phyloP scores from a whole-genome alignment of 148 eudicot genomes.

The Vaccinium corymbosum region DNA sequence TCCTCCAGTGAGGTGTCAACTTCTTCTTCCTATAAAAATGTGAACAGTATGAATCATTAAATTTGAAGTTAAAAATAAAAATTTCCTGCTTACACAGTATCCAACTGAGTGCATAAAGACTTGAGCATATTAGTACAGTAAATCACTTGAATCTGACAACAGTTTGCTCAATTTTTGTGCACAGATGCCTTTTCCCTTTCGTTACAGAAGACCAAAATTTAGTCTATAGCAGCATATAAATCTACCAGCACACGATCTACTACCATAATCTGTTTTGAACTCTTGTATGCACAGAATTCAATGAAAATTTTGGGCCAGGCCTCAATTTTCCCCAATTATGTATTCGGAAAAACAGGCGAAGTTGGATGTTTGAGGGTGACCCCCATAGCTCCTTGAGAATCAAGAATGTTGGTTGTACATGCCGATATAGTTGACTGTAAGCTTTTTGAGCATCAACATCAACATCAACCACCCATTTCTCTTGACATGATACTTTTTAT shows the following conservation, averaged over 20 bases:
- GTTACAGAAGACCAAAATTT: background rate
- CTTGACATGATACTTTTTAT: background rate
- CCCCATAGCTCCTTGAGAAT: conserved; percentile 5
- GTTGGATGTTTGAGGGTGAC: background rate
- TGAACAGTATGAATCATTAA: background rate
- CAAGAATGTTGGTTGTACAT: background rate
- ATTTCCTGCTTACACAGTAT: background rate
- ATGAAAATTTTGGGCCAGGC: background rate
- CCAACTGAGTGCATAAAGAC: background rate
- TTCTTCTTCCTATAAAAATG: conserved; percentile 51
- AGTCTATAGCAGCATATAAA: background rate
- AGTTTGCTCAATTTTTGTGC: background rate
- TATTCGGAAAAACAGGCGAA: background rate
- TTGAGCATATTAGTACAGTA: background rate
- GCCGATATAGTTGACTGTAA: background rate
- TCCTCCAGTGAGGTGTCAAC: conserved; percentile 66
- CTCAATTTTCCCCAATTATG: background rate
- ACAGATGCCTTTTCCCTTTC: background rate
- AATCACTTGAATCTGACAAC: conserved; percentile 1
- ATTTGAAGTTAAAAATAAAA: background rate
- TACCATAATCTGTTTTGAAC: background rate
- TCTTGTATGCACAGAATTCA: background rate
- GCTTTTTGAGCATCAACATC: background rate
- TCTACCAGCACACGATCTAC: background rate
- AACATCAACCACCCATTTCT: background rate